Evolutionary conservation across 2,329 filamentous ascomycete genomes (phyloP).

Genomic region (Acrocalymma vagum): DNA sequence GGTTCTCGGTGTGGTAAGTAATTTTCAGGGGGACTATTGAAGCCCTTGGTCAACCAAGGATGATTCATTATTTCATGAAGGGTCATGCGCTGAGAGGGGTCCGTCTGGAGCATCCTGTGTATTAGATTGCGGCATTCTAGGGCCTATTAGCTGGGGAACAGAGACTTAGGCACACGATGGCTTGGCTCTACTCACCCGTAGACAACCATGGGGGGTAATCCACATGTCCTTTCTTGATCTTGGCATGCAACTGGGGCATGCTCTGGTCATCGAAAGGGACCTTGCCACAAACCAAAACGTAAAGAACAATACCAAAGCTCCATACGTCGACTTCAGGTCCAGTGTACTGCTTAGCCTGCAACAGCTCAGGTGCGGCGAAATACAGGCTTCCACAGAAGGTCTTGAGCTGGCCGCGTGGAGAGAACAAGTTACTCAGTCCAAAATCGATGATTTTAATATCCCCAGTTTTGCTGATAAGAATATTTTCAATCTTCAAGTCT

Average conservation of each 20-base stretch:
- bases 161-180: not conserved
- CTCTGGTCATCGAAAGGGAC: slow-evolving; percentile 99
- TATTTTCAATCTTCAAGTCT: slow-evolving; percentile 98
- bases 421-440: slow-evolving; percentile 94
- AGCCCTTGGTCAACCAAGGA: slow-evolving; percentile 95
- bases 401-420: slow-evolving; percentile 84
- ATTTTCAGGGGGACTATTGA: slow-evolving; percentile 85
- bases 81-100: slow-evolving; percentile 84
- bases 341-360: slow-evolving; percentile 93
- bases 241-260: slow-evolving; percentile 97
- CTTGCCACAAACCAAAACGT: slow-evolving; percentile 96
- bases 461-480: slow-evolving; percentile 97
- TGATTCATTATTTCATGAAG: slow-evolving; percentile 94
- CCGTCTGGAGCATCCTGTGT: slow-evolving; percentile 93
- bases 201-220: slow-evolving; percentile 96
- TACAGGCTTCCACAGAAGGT: slow-evolving; percentile 98
- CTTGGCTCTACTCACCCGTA: slow-evolving; percentile 68
- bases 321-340: slow-evolving; percentile 97
- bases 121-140: slow-evolving; percentile 93
- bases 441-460: slow-evolving; percentile 99
- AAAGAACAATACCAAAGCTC: slow-evolving; percentile 98
- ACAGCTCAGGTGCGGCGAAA: slow-evolving; percentile 92
- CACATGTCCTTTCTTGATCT: slow-evolving; percentile 96
- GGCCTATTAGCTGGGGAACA: slow-evolving; percentile 8
- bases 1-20: slow-evolving; percentile 85